Evolutionary conservation across 1,284 basidiomycete genomes (phyloP), one percentile per base, ranked within the genome.

Genomic region (Rugosomyces carneus): DNA sequence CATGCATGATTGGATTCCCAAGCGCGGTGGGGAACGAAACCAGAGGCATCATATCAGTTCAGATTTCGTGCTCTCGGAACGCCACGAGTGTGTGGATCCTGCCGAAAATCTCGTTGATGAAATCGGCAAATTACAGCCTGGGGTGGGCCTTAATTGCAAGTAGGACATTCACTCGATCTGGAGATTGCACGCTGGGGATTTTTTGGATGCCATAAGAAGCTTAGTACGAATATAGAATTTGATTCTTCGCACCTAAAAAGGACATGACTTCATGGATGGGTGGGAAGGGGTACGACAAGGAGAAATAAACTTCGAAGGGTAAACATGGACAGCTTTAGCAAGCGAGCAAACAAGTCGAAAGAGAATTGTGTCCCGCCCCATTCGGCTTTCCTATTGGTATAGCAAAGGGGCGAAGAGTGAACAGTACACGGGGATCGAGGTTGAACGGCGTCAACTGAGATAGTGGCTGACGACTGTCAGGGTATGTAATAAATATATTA

Each of bases 41-140:
- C 52, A 40, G 40, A 50, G 52, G 52, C 51, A 48, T 55, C 53
- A 58, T 51, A 53, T 57, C 53, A 55, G 49, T 38, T 47, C 48
- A 49, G 52, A 52, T 53, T 49, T 48, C 40, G 24, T 45, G 42
- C 45, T 49, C 45, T 48, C 47, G 45, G 49, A 38, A 49, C 48
- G 48, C 56, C 57, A 58, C 52, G 44, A 52, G 51, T 49, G 49
- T 48, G 48, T 42, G 40, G 50, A 47, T 57, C 55, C 51, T 57
- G 49, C 57, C 56, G 57, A 58, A 46, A 50, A 54, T 46, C 50
- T 47, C 44, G 51, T 57, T 57, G 48, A 55, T 50, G 49, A 51
- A 48, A 55, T 57, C 54, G 54, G 57, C 53, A 55, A 55, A 46
- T 47, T 42, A 48, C 43, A 49, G 45, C 37, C 44, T 44, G 38